Evolutionary conservation across 108 stramenopile genomes (phyloP).

Genomic region (Conticribra weissflogii): DNA sequence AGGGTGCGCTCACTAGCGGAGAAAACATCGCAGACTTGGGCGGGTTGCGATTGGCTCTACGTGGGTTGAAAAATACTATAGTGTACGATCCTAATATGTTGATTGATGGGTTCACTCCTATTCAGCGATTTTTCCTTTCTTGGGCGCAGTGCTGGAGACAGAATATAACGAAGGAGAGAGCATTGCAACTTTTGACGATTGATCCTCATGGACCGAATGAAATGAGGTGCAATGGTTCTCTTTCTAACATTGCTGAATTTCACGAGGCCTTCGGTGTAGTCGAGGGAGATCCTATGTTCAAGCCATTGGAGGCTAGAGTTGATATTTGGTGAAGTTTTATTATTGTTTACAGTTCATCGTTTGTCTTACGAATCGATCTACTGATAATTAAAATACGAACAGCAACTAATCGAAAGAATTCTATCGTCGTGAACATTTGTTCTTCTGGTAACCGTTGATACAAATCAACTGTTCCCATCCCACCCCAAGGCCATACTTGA

Average conservation of each 20-base stretch:
- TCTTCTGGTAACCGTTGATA: no score
- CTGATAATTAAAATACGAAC: no score
- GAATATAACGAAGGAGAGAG: slow-evolving; percentile 72
- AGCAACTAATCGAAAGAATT: no score
- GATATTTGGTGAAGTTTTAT: slow-evolving; percentile 76
- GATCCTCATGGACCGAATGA: slow-evolving; percentile 90
- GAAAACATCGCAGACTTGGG: slow-evolving; percentile 85
- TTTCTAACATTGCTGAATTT: slow-evolving; percentile 79
- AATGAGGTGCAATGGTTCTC: slow-evolving; percentile 77
- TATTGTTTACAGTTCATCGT: not conserved
- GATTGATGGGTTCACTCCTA: slow-evolving; percentile 74
- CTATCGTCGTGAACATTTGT: no score
- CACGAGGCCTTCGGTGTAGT: slow-evolving; percentile 69
- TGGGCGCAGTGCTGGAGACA: slow-evolving; percentile 85
- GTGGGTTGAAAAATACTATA: slow-evolving; percentile 50
- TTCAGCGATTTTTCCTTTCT: slow-evolving; percentile 73
- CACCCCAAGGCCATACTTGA: no score
- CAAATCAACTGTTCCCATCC: no score
- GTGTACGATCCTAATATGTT: slow-evolving; percentile 37
- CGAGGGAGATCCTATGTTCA: slow-evolving; percentile 68
- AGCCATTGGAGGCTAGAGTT: slow-evolving; percentile 57
- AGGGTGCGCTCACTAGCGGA: slow-evolving; percentile 77
- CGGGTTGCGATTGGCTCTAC: slow-evolving; percentile 69
- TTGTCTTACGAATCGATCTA: no score
- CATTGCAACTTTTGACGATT: slow-evolving; percentile 78